Evolutionary conservation across 371 early-diverging fungal genomes (phyloP).

Genomic region (Rhizopus arrhizus): DNA sequence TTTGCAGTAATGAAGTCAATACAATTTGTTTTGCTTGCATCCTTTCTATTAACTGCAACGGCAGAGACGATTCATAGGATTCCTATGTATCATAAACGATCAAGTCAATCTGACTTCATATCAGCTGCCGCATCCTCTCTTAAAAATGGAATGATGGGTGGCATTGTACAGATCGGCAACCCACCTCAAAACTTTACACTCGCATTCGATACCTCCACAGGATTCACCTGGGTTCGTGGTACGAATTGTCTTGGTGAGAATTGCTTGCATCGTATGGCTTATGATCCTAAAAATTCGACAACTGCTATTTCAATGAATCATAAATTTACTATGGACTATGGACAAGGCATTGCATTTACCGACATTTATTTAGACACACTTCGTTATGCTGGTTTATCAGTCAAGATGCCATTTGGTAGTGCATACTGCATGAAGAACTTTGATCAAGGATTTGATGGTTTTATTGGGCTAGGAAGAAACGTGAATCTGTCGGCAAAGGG

Average conservation of each 20-base stretch:
- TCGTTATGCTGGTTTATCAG: constrained; percentile 33
- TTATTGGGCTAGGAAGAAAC: constrained; percentile 47
- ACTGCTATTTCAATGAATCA: constrained; percentile 29
- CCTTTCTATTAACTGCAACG: constrained; percentile 11
- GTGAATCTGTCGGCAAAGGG: constrained; percentile 36
- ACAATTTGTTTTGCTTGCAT: constrained; percentile 15
- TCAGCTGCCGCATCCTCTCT: constrained; percentile 16
- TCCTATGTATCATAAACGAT: constrained; percentile 21
- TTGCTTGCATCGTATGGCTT: constrained; percentile 39
- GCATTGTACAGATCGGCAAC: constrained; percentile 28
- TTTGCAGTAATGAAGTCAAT: constrained; percentile 15
- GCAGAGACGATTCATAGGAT: constrained; percentile 24
- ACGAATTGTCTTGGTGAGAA: constrained; percentile 21
- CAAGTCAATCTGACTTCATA: constrained; percentile 5
- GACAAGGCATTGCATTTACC: constrained; percentile 35
- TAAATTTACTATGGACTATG: constrained; percentile 47
- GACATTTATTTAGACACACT: constrained; percentile 41
- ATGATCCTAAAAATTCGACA: constrained; percentile 40
- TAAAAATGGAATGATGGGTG: constrained; percentile 34
- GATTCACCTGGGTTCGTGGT: constrained; percentile 33
- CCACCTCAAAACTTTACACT: constrained; percentile 36
- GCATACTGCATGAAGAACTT: constrained; percentile 52
- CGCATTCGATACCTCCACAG: constrained; percentile 38
- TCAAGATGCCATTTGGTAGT: constrained; percentile 49
- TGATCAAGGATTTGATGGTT: constrained; percentile 50